Conservation (phyloP, 805 yeast genomes). For the Candida silvicultrix region DNA sequence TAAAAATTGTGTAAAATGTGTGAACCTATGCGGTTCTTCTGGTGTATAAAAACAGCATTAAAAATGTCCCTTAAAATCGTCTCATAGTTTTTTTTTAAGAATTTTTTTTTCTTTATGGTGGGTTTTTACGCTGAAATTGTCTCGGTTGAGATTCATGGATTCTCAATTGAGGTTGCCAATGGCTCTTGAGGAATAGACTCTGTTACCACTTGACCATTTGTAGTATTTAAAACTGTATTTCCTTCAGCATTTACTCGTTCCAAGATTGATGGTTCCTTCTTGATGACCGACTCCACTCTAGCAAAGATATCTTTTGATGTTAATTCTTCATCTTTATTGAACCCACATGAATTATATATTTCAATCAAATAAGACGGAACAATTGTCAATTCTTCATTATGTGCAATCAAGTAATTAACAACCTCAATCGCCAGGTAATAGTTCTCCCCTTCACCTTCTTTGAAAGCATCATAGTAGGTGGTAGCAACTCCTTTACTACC, state of each 20-base stretch:
- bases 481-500: conserved; percentile 18
- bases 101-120: not conserved
- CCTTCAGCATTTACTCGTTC: conserved; percentile 2
- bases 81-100: not conserved
- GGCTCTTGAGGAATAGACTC: conserved; percentile 9
- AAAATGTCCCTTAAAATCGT: not conserved
- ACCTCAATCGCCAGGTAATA: conserved; percentile 91
- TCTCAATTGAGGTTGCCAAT: conserved; percentile 10
- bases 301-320: conserved; percentile 34
- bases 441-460: conserved; percentile 50
- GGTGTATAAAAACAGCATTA: not conserved
- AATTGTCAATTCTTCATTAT: conserved; percentile 70
- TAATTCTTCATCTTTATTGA: conserved; percentile 14
- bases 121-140: not conserved
- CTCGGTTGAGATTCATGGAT: conserved; percentile 3
- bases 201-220: conserved; percentile 4
- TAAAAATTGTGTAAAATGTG: not conserved
- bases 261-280: conserved; percentile 18
- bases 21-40: too few species aligned
- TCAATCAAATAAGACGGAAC: conserved; percentile 56
- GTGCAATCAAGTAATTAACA: conserved; percentile 73
- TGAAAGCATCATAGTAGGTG: conserved; percentile 31
- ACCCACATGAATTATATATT: conserved; percentile 15
- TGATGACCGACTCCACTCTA: conserved; percentile 25
- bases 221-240: not conserved